A percentile compares a stretch with the other conserved stretches of the same genome.
phyloP scores from a whole-genome alignment of 2,329 filamentous ascomycete genomes.

The Ceratocystis smalleyi region DNA sequence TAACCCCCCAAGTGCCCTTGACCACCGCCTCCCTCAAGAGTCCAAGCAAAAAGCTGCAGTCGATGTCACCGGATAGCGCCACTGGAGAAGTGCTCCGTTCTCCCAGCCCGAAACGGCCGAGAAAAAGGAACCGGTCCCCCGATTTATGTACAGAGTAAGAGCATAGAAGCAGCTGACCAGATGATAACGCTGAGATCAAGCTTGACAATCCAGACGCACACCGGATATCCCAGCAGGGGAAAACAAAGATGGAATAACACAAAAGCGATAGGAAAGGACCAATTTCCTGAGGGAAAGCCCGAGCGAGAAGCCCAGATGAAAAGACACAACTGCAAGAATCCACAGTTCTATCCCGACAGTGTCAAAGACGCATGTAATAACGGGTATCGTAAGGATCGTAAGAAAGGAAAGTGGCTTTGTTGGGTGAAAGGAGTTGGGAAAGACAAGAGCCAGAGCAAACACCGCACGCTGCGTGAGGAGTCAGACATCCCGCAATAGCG shows the following conservation, averaged over 20 bases:
- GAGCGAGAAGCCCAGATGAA: not conserved
- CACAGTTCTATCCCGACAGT: constrained; percentile 1
- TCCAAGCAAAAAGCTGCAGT: not conserved
- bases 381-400: constrained; percentile 18
- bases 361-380: constrained; percentile 13
- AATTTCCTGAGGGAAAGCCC: not conserved
- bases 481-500: not conserved
- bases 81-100: not conserved
- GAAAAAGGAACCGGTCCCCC: not conserved
- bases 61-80: not conserved
- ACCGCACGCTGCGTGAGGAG: not conserved
- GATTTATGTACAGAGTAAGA: not conserved
- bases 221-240: not conserved
- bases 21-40: not conserved
- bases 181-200: not conserved
- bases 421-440: not conserved
- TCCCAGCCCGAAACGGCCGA: not conserved
- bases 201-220: not conserved
- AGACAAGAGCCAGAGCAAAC: not conserved
- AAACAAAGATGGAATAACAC: not conserved
- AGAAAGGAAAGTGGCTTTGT: constrained; percentile 12
- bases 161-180: not conserved
- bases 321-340: not conserved
- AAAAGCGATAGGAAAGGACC: constrained; percentile 1
- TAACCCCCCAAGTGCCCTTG: not conserved